These are phyloP conservation scores for Kandelia obovata DNA, from an alignment of 345 rosid genomes.

Conservation along the genomic window DNA sequence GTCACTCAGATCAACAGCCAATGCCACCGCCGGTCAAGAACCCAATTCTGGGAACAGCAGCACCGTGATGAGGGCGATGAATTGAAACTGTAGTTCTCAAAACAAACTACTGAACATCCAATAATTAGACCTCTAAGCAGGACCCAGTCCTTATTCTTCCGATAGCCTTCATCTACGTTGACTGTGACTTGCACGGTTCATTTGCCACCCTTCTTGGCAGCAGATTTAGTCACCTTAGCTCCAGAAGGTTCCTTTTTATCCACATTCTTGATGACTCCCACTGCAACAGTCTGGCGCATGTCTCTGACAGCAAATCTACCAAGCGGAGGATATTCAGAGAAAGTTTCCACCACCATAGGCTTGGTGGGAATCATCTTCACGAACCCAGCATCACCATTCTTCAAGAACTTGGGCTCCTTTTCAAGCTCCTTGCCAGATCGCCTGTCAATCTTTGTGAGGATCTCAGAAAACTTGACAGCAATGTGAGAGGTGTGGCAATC, in stretches of 20 bases:
- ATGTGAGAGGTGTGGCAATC: slow-evolving; percentile 62
- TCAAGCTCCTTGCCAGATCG: slow-evolving; percentile 71
- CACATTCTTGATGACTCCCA: slow-evolving; percentile 23
- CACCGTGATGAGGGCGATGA: slow-evolving; percentile 5
- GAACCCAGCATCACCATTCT: slow-evolving; percentile 56
- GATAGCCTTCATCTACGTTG: background rate
- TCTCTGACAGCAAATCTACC: slow-evolving; percentile 26
- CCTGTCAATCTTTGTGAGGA: slow-evolving; percentile 64
- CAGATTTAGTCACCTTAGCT: slow-evolving; percentile 24
- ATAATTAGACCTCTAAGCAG: background rate
- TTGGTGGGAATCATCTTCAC: slow-evolving; percentile 5
- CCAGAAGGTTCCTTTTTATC: slow-evolving; percentile 24
- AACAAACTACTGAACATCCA: background rate
- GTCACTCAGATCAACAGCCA: too few relatives aligned
- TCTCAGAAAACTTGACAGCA: slow-evolving; percentile 59
- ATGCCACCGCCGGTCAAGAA: slow-evolving; percentile 24
- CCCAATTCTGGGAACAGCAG: slow-evolving; percentile 21
- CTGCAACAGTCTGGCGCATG: slow-evolving; percentile 27
- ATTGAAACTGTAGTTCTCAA: background rate
- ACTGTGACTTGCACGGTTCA: slow-evolving; percentile 12
- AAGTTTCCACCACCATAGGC: slow-evolving; percentile 28
- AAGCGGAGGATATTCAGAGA: slow-evolving; percentile 18
- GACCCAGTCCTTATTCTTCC: background rate
- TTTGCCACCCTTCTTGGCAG: slow-evolving; percentile 20
- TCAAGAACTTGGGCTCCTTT: slow-evolving; percentile 67